Evolutionary conservation across 495 filamentous ascomycete genomes (phyloP), one percentile per base, ranked within the genome.

Genomic region (Talaromyces proteolyticus): DNA sequence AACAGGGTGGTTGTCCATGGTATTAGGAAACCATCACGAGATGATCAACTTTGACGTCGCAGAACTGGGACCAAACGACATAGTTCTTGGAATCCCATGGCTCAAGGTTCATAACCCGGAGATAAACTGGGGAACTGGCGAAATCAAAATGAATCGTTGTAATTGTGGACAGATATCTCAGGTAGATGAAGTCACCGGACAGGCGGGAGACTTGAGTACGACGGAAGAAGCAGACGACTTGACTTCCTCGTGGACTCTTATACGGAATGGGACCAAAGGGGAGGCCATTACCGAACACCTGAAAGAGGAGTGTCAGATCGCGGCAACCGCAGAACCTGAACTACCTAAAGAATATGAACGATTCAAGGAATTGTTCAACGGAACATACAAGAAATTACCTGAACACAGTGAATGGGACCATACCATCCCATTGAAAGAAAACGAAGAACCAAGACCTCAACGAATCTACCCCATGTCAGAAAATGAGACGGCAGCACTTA

Each of bases 381-480:
- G 47, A 34, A 40, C 34, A 36, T 21, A 53, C 24, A 42, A 42
- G 22, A n/a, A 34, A 37, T 36, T 53, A 49, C 34, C 37, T 22
- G 40, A 43, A 17, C 18, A 53, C 39, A 34, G 22, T 36, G 5
- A 26, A 21, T 43, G 44, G 21, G 40, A 53, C 18, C 22, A 53
- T 49, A 48, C 7, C 25, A 53, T 53, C 8, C 24, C 29, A 24
- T 19, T 53, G 22, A 43, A 44, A 38, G 42, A 53, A 57, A 29
- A 25, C 10, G 48, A 48, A 16, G 3, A 48, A 47, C 26, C 38
- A 25, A 49, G 14, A 6, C 49, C 10, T 38, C 40, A 48, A 48
- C 34, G 46, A 48, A 50, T 63, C 20, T 56, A 58, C 19, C 23
- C 26, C 24, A 25, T 61, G 43, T 59, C 25, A 18, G 21, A 55